Evolutionary conservation across 805 yeast genomes (phyloP).

Genomic region (Cyberlindnera euphorbiiphila): DNA sequence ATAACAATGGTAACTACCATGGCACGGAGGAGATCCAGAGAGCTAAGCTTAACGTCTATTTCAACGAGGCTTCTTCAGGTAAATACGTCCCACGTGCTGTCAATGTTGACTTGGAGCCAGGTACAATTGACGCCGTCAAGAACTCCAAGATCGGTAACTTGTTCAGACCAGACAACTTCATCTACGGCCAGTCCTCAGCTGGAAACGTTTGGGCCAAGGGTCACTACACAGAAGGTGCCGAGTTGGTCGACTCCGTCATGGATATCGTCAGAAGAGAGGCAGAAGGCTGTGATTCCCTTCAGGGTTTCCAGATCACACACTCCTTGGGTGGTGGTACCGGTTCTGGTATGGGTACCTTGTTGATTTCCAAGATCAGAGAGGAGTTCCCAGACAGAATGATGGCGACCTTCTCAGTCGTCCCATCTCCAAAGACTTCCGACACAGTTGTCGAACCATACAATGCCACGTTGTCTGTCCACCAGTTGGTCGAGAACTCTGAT

Average conservation of each 20-base stretch:
- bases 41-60: slow-evolving; percentile 94
- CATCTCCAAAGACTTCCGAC: slow-evolving; percentile 96
- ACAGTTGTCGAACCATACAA: slow-evolving; percentile 98
- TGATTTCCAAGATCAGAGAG: slow-evolving; percentile 85
- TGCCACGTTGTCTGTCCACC: slow-evolving; percentile 94
- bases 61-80: slow-evolving; percentile 92
- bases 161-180: slow-evolving; percentile 97
- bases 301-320: slow-evolving; percentile 95
- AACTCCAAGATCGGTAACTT: slow-evolving; percentile 86
- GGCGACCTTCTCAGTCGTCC: slow-evolving; percentile 96
- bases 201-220: slow-evolving; percentile 99
- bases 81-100: slow-evolving; percentile 97
- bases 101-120: slow-evolving; percentile 96
- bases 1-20: slow-evolving; percentile 67
- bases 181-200: slow-evolving; percentile 97
- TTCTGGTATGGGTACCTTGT: slow-evolving; percentile 93
- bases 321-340: slow-evolving; percentile 99
- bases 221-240: slow-evolving; percentile 97
- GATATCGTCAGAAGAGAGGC: slow-evolving; percentile 95
- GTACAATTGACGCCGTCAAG: slow-evolving; percentile 95
- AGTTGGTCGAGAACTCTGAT: slow-evolving; percentile 96
- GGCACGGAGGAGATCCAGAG: slow-evolving; percentile 57
- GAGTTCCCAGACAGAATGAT: slow-evolving; percentile 97
- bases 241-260: slow-evolving; percentile 86
- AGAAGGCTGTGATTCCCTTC: slow-evolving; percentile 96